Evolutionary conservation across 2,329 filamentous ascomycete species (phyloP).

Genomic region (Colletotrichum sp.): DNA sequence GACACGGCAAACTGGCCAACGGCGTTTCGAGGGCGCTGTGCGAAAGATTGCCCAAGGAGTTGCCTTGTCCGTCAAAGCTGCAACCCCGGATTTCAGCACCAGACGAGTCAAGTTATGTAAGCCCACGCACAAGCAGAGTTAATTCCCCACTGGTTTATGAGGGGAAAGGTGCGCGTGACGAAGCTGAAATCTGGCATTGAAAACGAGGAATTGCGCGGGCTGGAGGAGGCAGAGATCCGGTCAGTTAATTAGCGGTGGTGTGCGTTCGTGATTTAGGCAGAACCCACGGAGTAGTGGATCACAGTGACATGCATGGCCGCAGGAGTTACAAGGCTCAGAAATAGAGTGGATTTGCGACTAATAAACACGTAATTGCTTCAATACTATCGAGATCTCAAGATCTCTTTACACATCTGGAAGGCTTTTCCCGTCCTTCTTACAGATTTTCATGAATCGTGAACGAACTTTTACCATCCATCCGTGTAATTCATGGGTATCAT

Average conservation of each 20-base stretch:
- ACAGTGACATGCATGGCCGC: not conserved
- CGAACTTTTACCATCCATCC: slow-evolving; percentile 19
- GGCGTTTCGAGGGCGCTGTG: not conserved
- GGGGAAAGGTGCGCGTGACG: not conserved
- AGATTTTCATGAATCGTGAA: slow-evolving; percentile 19
- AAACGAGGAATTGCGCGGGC: not conserved
- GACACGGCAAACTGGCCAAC: not conserved
- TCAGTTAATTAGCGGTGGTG: not conserved
- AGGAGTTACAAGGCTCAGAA: not conserved
- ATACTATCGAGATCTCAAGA: not conserved
- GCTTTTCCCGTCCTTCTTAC: slow-evolving; percentile 23
- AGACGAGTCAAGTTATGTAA: slow-evolving; percentile 12
- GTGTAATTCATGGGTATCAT: slow-evolving; percentile 17
- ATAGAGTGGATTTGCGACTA: slow-evolving; percentile 8
- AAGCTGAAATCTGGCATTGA: not conserved
- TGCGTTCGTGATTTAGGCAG: not conserved
- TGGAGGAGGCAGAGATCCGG: not conserved
- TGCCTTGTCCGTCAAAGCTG: slow-evolving; percentile 9
- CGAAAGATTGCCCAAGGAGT: not conserved
- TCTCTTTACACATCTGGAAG: slow-evolving; percentile 21
- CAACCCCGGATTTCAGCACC: slow-evolving; percentile 12
- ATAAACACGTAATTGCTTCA: slow-evolving; percentile 17
- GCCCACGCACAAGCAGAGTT: not conserved
- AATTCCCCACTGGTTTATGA: slow-evolving; percentile 15
- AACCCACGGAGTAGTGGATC: not conserved